A percentile compares a stretch with the other conserved stretches of the same genome.
These are phyloP conservation scores for Hypoxylon sp. DNA, from an alignment of 2,329 filamentous ascomycete genomes.

Conservation along the genomic window DNA sequence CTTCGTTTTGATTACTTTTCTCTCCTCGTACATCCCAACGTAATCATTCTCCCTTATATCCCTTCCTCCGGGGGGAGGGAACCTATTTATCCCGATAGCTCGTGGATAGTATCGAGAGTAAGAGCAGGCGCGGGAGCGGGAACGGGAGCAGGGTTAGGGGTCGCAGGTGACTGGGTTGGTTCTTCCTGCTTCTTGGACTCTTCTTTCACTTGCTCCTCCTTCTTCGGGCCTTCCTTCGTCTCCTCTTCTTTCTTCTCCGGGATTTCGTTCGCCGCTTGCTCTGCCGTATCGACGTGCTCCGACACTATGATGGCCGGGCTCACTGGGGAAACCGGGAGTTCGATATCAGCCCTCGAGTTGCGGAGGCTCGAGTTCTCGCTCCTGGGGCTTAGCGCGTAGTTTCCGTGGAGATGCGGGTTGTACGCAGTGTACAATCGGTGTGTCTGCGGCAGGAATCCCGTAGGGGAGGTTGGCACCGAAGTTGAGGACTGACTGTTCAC, in stretches of 20 bases:
- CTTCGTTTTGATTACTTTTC: background rate
- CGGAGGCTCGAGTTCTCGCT: background rate
- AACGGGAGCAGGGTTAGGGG: background rate
- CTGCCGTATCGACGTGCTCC: background rate
- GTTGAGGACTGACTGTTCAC: background rate
- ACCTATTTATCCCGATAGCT: conserved; percentile 10
- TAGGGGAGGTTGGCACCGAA: conserved; percentile 10
- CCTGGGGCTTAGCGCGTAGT: conserved; percentile 24
- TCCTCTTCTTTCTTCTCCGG: conserved; percentile 1
- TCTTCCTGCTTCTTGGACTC: background rate
- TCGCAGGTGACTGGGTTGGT: background rate
- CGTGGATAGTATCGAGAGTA: background rate
- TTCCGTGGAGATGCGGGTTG: conserved; percentile 37
- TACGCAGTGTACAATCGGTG: conserved; percentile 36
- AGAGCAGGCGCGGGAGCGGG: too few relatives aligned
- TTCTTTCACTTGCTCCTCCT: background rate
- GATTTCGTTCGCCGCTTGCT: background rate
- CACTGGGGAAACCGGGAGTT: conserved; percentile 5
- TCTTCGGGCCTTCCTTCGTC: background rate
- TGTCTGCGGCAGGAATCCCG: background rate
- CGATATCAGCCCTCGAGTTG: background rate
- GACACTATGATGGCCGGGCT: conserved; percentile 4
- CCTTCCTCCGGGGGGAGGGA: background rate
- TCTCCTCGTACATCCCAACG: background rate
- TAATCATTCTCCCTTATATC: background rate